Conservation (phyloP, 805 yeast genomes). For the Ogataea nakhonphanomensis region DNA sequence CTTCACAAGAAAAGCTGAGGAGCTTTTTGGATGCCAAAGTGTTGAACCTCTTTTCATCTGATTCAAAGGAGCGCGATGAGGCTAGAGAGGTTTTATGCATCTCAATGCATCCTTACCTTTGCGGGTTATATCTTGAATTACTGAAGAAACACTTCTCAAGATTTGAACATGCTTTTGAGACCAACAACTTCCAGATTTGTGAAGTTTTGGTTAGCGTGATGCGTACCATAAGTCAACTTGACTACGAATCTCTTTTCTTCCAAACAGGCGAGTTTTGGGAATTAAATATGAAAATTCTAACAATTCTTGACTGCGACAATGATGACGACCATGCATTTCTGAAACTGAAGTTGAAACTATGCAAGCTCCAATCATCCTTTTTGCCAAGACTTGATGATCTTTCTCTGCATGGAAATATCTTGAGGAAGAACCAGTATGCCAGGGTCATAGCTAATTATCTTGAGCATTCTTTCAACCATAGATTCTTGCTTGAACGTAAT, state of each 20-base stretch:
- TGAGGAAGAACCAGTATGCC: constrained; percentile 32
- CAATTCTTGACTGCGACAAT: constrained; percentile 18
- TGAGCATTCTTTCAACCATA: constrained; percentile 30
- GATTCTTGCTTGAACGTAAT: constrained; percentile 23
- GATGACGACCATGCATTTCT: constrained; percentile 24
- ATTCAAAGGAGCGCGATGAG: constrained; percentile 52
- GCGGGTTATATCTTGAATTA: constrained; percentile 24
- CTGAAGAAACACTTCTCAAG: constrained; percentile 20
- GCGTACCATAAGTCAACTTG: constrained; percentile 27
- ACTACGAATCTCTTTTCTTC: constrained; percentile 26
- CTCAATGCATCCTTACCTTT: constrained; percentile 44
- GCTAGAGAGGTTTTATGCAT: constrained; percentile 63
- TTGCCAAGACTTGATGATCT: constrained; percentile 27
- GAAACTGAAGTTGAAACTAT: constrained; percentile 30
- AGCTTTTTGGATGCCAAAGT: constrained; percentile 25
- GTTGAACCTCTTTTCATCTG: constrained; percentile 23
- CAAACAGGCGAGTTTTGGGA: constrained; percentile 28
- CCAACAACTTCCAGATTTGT: constrained; percentile 26
- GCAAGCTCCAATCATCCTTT: constrained; percentile 30
- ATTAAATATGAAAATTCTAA: constrained; percentile 23
- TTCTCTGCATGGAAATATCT: constrained; percentile 29
- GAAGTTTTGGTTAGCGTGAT: constrained; percentile 29
- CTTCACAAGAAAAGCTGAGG: constrained; percentile 27
- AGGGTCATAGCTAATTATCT: constrained; percentile 33
- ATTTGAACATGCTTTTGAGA: constrained; percentile 24